Conservation (phyloP, 2,329 filamentous ascomycete genomes). For the Escovopsis weberi region DNA sequence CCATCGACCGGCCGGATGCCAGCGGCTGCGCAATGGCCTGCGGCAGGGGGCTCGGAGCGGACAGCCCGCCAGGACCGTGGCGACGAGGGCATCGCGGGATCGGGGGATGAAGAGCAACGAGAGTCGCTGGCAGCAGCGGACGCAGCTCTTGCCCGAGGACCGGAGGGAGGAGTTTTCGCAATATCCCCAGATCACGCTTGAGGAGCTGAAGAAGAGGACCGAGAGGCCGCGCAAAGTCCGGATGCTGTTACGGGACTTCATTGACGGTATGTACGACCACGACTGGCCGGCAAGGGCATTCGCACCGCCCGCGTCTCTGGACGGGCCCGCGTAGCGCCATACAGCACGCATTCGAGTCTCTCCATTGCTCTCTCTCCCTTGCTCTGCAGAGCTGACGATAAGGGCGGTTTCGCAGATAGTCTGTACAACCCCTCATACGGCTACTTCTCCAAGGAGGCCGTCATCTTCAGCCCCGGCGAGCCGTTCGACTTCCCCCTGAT, state of each 20-base stretch:
- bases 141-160: constrained; percentile 59
- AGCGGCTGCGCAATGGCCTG: constrained; percentile 13
- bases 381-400: not conserved
- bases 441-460: constrained; percentile 91
- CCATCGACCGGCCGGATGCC: constrained; percentile 32
- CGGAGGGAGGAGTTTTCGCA: constrained; percentile 65
- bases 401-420: constrained; percentile 47
- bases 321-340: too few relatives aligned
- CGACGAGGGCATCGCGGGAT: constrained; percentile 18
- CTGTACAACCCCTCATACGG: constrained; percentile 90
- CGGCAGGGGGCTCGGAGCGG: not conserved
- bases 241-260: constrained; percentile 96
- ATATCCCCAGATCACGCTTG: constrained; percentile 76
- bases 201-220: constrained; percentile 54
- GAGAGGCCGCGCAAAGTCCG: constrained; percentile 79
- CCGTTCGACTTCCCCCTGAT: constrained; percentile 79
- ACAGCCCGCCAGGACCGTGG: constrained; percentile 12
- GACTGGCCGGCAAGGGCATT: not conserved
- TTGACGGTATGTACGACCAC: constrained; percentile 52
- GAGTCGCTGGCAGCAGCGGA: constrained; percentile 76
- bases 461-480: constrained; percentile 85
- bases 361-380: too few relatives aligned
- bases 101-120: constrained; percentile 38
- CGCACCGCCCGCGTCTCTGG: too few relatives aligned
- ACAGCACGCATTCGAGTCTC: not conserved